Evolutionary conservation across 305 asterid species (phyloP).

Genomic region (Salvia sclarea): DNA sequence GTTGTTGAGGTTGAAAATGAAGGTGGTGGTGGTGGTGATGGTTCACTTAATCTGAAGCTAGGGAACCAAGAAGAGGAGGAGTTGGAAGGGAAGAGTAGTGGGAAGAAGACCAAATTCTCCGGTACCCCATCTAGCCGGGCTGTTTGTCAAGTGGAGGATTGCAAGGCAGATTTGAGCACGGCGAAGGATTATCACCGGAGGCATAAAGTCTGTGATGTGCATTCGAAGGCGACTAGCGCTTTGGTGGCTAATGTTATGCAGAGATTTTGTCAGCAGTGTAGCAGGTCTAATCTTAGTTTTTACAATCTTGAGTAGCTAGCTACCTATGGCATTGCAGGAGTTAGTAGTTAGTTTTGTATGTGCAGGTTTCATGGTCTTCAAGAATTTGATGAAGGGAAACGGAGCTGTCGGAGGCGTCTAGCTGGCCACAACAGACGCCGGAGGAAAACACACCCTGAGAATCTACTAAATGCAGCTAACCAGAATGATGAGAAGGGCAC

Average conservation of each 20-base stretch:
- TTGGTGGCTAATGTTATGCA: conserved; percentile 78
- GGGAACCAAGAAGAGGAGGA: conserved; percentile 61
- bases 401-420: conserved; percentile 97
- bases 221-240: conserved; percentile 80
- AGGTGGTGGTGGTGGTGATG: conserved; percentile 39
- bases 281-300: conserved; percentile 63
- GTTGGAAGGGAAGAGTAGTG: conserved; percentile 55
- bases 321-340: background rate
- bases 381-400: conserved; percentile 97
- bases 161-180: conserved; percentile 68
- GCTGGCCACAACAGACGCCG: conserved; percentile 92
- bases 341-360: background rate
- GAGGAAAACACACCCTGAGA: conserved; percentile 92
- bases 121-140: conserved; percentile 51
- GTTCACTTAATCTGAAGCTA: conserved; percentile 63
- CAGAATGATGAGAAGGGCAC: conserved; percentile 61
- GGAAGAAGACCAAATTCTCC: conserved; percentile 62
- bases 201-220: conserved; percentile 89
- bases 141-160: conserved; percentile 90
- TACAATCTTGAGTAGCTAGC: too few species aligned
- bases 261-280: conserved; percentile 97
- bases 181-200: conserved; percentile 89
- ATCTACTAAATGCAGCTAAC: conserved; percentile 43
- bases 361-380: conserved; percentile 87
- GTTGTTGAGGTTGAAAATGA: conserved; percentile 42